Evolutionary conservation across 225 moss, liverwort and hornwort genomes (phyloP), one percentile per base, ranked within the genome.

Genomic region (Pseudoscleropodium purum): DNA sequence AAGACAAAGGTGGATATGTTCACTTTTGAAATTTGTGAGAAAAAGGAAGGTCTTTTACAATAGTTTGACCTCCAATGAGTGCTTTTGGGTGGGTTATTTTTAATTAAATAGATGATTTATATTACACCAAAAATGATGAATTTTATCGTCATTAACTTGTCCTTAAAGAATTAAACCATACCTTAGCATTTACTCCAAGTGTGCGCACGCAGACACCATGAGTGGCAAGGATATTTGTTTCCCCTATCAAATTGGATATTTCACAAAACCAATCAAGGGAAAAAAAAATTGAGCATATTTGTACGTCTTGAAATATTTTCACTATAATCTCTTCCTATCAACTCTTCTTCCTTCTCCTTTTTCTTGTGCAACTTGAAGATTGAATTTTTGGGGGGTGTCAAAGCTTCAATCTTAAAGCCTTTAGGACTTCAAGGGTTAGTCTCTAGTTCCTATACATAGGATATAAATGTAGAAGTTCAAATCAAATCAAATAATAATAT

Each of bases 101-200:
- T 59, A 23, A 59, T 21, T 59, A 19, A 9, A 18, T 67, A 67
- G 3, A 67, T 11, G 11, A 37, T 67, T 67, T 20, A 20, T 20
- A 19, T 2, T 67, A 11, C 19, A 67, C 6, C 11, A 3, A 3
- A 67, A 67, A 67, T 2, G 36, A 36, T 33, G 33, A 65, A 33
- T 33, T 65, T 17, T 4, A 33, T 0, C 0, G 8, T 33, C 9
- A 33, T 8, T 8, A 17, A 65, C 17, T 16, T 8, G 2, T 65
- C 33, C 8, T 65, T 65, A 33, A 5, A 65, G 2, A 9, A 33
- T 2, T 67, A 67, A 69, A 69, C n/a, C 7, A 6, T 23, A 24
- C 0, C n/a, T 7, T 69, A 69, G n/a, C n/a, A 69, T n/a, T n/a
- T n/a, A 68, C 2, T 68, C 2, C 37, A n/a, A 68, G 21, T 0